Percentiles rank a stretch among this genome's conserved stretches.
These are phyloP conservation scores for Ceratocystis harringtonii DNA, from an alignment of 2,329 filamentous ascomycete genomes.

Conservation along the genomic window DNA sequence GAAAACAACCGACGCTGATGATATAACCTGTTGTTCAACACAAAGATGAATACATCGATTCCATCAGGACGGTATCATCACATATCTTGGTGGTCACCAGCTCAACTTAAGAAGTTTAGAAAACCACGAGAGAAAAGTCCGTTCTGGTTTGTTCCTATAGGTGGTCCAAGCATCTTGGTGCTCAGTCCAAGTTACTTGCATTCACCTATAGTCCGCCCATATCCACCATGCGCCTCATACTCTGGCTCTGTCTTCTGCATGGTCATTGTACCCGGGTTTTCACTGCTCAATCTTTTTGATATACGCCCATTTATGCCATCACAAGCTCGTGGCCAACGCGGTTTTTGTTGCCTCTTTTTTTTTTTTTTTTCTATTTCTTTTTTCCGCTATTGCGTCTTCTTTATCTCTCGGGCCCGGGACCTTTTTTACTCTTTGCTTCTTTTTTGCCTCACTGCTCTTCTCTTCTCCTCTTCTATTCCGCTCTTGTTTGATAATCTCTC, in stretches of 20 bases:
- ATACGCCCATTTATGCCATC: not conserved
- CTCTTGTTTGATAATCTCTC: not conserved
- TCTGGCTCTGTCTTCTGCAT: not conserved
- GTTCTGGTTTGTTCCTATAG: not conserved
- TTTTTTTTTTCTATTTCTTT: not conserved
- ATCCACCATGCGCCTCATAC: conserved; percentile 1
- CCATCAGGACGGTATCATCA: not conserved
- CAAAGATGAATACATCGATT: not conserved
- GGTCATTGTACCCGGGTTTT: conserved; percentile 1
- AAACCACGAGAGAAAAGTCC: not conserved
- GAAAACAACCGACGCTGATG: not conserved
- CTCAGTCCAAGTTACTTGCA: conserved; percentile 6
- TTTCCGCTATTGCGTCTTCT: not conserved
- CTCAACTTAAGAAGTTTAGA: not conserved
- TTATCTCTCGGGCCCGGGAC: no score
- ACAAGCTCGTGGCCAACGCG: conserved; percentile 1
- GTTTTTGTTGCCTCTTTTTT: not conserved
- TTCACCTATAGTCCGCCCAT: conserved; percentile 1
- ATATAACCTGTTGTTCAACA: not conserved
- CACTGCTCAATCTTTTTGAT: not conserved
- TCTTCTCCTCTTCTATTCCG: not conserved
- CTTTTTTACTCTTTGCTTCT: not conserved
- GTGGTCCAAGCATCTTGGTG: conserved; percentile 1
- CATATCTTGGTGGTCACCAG: not conserved
- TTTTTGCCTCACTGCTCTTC: not conserved